phyloP scores from a whole-genome alignment of 768 basidiomycete species.

The Guyanaporus albipodus region DNA sequence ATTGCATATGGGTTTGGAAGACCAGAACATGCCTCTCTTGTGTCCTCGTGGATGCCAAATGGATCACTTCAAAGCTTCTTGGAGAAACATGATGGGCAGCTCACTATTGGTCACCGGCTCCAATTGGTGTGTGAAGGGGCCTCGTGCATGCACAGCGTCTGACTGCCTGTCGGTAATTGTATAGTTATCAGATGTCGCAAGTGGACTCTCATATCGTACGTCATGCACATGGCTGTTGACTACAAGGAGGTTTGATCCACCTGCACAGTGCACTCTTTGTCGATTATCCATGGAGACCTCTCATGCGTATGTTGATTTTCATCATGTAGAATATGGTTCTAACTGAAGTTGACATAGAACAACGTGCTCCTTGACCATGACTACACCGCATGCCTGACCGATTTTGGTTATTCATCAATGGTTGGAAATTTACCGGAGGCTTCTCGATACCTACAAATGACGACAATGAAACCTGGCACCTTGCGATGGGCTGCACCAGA shows the following conservation, averaged over 20 bases:
- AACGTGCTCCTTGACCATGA: constrained; percentile 4
- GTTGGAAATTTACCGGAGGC: neutral
- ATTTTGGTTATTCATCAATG: constrained; percentile 8
- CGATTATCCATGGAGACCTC: constrained; percentile 14
- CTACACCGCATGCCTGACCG: neutral
- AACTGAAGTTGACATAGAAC: neutral
- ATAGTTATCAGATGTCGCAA: constrained; percentile 11
- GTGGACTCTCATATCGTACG: constrained; percentile 6
- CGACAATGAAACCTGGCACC: constrained; percentile 32
- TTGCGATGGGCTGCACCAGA: constrained; percentile 45
- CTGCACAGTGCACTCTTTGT: constrained; percentile 11
- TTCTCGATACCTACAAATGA: constrained; percentile 1
- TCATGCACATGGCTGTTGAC: neutral
- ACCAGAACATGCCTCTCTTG: neutral
- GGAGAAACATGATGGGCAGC: neutral
- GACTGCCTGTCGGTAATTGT: neutral
- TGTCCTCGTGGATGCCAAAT: neutral
- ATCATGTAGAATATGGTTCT: neutral
- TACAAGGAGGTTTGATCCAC: neutral
- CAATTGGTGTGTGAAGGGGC: neutral
- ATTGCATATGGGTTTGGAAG: neutral
- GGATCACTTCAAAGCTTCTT: neutral
- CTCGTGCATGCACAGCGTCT: neutral
- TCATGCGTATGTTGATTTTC: neutral
- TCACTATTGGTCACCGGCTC: neutral